A percentile compares a stretch with the other conserved stretches of the same genome.
Conservation (phyloP, 2,329 filamentous ascomycete species). For the Cytospora mali region DNA sequence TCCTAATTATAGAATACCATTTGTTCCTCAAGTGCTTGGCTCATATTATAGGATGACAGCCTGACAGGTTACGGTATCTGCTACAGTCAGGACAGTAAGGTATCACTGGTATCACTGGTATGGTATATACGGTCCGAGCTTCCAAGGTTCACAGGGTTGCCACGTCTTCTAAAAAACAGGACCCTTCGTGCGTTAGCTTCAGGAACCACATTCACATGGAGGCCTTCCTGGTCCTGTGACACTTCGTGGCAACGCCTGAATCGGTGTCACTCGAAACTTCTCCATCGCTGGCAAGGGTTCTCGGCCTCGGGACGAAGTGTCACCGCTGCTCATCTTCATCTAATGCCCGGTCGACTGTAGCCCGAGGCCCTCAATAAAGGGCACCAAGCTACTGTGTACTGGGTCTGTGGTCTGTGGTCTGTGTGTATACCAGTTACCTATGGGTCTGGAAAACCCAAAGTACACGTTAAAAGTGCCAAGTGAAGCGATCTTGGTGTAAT, state of each 20-base stretch:
- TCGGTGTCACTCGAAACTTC: background rate
- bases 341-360: background rate
- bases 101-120: too few relatives aligned
- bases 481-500: background rate
- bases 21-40: background rate
- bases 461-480: background rate
- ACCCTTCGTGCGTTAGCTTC: constrained; percentile 1
- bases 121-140: background rate
- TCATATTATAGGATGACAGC: too few relatives aligned
- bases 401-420: too few relatives aligned
- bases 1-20: background rate
- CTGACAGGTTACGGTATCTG: too few relatives aligned
- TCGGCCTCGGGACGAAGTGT: background rate
- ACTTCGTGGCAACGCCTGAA: background rate
- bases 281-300: background rate
- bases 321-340: background rate
- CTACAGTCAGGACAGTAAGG: too few relatives aligned
- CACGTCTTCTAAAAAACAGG: background rate
- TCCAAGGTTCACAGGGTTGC: background rate
- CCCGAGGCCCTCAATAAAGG: background rate
- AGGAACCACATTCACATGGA: background rate
- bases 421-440: too few relatives aligned
- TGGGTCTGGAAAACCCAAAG: background rate
- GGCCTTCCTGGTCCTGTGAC: background rate
- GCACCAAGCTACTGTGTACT: too few relatives aligned